phyloP scores from a whole-genome alignment of 495 filamentous ascomycete species.

The Tuber microsphaerosporum region DNA sequence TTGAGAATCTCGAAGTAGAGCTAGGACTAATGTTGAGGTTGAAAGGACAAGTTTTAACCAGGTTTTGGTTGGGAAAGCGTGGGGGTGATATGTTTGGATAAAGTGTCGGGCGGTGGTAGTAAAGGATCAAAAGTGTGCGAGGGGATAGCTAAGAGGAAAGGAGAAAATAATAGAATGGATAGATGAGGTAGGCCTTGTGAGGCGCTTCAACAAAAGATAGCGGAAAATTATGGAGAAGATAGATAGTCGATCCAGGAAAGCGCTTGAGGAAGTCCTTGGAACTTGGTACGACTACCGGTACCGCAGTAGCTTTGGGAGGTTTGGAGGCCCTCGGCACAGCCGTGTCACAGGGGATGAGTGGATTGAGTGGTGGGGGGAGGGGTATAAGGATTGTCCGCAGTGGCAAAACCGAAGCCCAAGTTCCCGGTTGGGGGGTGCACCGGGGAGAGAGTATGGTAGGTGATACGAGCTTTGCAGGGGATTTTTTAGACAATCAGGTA shows the following conservation, averaged over 20 bases:
- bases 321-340: conserved; percentile 17
- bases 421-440: conserved; percentile 11
- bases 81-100: neutral
- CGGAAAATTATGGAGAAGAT: neutral
- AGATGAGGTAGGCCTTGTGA: neutral
- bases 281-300: conserved; percentile 7
- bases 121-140: neutral
- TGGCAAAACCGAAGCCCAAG: conserved; percentile 31
- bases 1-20: neutral
- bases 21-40: neutral
- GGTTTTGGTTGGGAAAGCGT: neutral
- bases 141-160: neutral
- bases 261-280: conserved; percentile 10
- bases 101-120: neutral
- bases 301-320: conserved; percentile 8
- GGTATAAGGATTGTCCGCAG: conserved; percentile 14
- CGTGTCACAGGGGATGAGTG: conserved; percentile 16
- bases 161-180: neutral
- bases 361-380: conserved; percentile 5
- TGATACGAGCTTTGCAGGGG: conserved; percentile 21
- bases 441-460: neutral
- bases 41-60: neutral
- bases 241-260: conserved; percentile 21
- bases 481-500: conserved; percentile 27
- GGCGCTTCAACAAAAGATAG: neutral